Conservation (phyloP, 176 grass and related monocot genomes). For the Triticum urartu region DNA sequence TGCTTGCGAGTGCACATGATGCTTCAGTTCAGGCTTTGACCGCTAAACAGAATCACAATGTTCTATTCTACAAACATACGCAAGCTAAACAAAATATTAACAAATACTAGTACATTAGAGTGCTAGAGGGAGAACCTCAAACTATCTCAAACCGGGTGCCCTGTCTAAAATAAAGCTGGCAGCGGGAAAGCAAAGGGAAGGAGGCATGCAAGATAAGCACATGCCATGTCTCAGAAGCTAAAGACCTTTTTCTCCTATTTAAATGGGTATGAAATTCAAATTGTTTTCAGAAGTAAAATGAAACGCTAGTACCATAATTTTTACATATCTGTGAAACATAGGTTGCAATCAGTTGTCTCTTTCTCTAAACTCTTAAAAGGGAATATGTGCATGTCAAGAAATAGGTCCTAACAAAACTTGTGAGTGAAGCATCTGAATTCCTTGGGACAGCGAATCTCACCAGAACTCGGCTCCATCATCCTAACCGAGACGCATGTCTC, state of each 20-base stretch:
- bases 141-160: neutral
- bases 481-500: slow-evolving; percentile 33
- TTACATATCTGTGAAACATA: neutral
- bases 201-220: slow-evolving; percentile 37
- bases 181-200: slow-evolving; percentile 38
- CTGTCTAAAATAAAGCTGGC: slow-evolving; percentile 33
- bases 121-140: neutral
- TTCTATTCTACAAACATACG: neutral
- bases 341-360: slow-evolving; percentile 21
- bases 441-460: slow-evolving; percentile 28
- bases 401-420: slow-evolving; percentile 32
- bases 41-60: neutral
- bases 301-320: neutral
- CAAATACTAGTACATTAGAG: neutral
- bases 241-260: slow-evolving; percentile 20
- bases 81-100: neutral
- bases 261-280: neutral
- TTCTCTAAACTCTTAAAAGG: slow-evolving; percentile 11
- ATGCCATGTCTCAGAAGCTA: slow-evolving; percentile 32
- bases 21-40: slow-evolving; percentile 28
- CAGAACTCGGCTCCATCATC: slow-evolving; percentile 34
- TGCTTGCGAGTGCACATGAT: slow-evolving; percentile 39
- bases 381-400: slow-evolving; percentile 48
- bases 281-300: slow-evolving; percentile 7
- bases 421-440: slow-evolving; percentile 27